These are phyloP conservation scores for Lachnellula hyalina DNA, from an alignment of 2,329 filamentous ascomycete genomes.

Conservation along the genomic window DNA sequence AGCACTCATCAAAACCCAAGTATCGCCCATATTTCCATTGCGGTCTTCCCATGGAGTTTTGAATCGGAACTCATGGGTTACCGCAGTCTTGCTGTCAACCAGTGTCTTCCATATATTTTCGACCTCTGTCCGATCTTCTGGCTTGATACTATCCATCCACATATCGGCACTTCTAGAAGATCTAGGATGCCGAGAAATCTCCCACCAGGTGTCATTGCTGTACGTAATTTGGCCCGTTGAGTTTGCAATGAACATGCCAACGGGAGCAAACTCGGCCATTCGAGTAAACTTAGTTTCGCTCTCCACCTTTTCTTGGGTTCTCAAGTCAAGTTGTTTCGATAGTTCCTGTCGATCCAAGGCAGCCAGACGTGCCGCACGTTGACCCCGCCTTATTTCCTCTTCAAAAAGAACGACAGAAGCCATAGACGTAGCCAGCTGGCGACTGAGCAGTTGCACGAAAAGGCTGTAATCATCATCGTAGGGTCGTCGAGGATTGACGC, in stretches of 20 bases:
- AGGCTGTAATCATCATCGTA: constrained; percentile 78
- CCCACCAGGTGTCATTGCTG: constrained; percentile 72
- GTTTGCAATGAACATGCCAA: constrained; percentile 82
- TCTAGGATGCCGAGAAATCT: constrained; percentile 62
- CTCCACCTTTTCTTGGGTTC: constrained; percentile 56
- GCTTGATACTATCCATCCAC: constrained; percentile 69
- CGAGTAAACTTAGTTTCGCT: constrained; percentile 75
- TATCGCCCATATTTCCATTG: constrained; percentile 57
- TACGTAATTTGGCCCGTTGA: constrained; percentile 66
- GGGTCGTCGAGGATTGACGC: constrained; percentile 70
- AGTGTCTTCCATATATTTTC: constrained; percentile 58
- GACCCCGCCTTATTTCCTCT: constrained; percentile 72
- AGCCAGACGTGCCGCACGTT: constrained; percentile 67
- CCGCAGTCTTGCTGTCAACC: constrained; percentile 53
- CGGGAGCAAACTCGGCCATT: constrained; percentile 79
- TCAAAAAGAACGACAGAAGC: constrained; percentile 79
- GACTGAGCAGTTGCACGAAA: constrained; percentile 68
- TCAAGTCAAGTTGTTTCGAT: constrained; percentile 65
- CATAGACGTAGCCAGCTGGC: constrained; percentile 73
- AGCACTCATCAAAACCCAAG: constrained; percentile 72
- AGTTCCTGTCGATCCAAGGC: constrained; percentile 73
- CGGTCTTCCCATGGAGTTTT: constrained; percentile 59
- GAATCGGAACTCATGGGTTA: constrained; percentile 72
- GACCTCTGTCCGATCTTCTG: constrained; percentile 58
- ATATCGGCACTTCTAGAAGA: constrained; percentile 52